Conservation (phyloP, 192 early-diverging fungal genomes). For the Phlyctochytrium arcticum region DNA sequence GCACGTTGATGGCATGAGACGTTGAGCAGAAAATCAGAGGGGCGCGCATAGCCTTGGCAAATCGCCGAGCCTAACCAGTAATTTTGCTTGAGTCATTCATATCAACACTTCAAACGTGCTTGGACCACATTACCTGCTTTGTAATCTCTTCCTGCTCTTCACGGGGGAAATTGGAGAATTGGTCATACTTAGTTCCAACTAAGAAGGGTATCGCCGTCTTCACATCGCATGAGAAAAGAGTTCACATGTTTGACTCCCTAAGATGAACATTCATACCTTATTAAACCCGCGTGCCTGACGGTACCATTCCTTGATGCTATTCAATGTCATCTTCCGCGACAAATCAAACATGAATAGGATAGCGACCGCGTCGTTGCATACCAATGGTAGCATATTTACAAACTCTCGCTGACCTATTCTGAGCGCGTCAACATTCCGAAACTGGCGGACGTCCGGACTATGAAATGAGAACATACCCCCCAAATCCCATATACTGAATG, state of each 20-base stretch:
- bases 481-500: conserved; percentile 97
- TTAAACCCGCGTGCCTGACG: conserved; percentile 93
- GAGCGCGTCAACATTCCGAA: too few species aligned
- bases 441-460: not conserved
- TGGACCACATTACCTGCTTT: conserved; percentile 57
- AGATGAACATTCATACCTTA: conserved; percentile 53
- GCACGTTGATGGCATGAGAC: conserved; percentile 90
- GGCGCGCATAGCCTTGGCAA: conserved; percentile 91
- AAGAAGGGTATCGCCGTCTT: conserved; percentile 90
- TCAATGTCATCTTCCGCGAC: conserved; percentile 84
- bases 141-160: conserved; percentile 93
- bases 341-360: conserved; percentile 97
- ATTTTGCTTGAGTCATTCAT: not conserved
- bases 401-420: conserved; percentile 95
- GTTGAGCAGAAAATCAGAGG: conserved; percentile 94
- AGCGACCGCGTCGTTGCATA: conserved; percentile 92
- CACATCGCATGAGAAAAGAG: not conserved
- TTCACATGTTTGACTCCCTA: not conserved
- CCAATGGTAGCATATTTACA: conserved; percentile 95
- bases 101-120: not conserved
- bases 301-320: conserved; percentile 95
- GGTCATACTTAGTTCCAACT: conserved; percentile 94
- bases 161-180: conserved; percentile 77
- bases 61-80: conserved; percentile 66
- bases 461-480: conserved; percentile 59